Percentiles rank a stretch among this genome's conserved stretches.
These are phyloP conservation scores for Beauveria rudraprayagi DNA, from an alignment of 2,329 filamentous ascomycete genomes.

Conservation along the genomic window DNA sequence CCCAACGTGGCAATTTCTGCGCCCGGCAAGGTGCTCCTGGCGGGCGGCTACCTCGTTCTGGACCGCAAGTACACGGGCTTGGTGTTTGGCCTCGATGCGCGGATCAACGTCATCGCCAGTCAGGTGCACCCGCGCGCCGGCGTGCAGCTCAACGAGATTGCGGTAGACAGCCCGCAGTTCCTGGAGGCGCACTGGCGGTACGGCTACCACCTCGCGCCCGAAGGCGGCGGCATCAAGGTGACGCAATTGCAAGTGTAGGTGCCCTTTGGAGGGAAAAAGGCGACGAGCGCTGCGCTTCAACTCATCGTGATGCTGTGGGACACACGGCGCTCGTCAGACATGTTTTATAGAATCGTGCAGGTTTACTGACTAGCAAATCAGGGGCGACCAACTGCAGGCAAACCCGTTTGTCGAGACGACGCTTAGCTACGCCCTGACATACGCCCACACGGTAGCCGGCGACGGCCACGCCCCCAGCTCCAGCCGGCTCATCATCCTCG, in stretches of 20 bases:
- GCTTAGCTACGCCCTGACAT: conserved; percentile 78
- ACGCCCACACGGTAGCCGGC: conserved; percentile 47
- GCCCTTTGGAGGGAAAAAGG: background rate
- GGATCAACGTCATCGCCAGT: conserved; percentile 56
- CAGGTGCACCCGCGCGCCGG: conserved; percentile 52
- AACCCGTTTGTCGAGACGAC: conserved; percentile 94
- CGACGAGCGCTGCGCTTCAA: background rate
- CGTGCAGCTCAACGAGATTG: conserved; percentile 61
- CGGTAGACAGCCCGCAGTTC: conserved; percentile 90
- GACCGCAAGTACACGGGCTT: conserved; percentile 77
- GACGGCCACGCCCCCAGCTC: conserved; percentile 50
- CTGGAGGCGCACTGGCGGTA: conserved; percentile 81
- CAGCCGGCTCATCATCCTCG: conserved; percentile 74
- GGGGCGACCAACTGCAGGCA: conserved; percentile 35
- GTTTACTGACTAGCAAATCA: conserved; percentile 17
- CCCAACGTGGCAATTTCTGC: conserved; percentile 64
- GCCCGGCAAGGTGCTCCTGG: conserved; percentile 90
- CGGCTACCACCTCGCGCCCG: conserved; percentile 60
- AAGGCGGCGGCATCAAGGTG: conserved; percentile 71
- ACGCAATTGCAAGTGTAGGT: conserved; percentile 73
- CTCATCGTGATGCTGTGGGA: conserved; percentile 5
- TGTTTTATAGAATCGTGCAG: background rate
- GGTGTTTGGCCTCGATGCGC: conserved; percentile 58
- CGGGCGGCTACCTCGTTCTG: conserved; percentile 90
- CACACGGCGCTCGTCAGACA: background rate